These are phyloP conservation scores for Ilex aquifolium DNA, from an alignment of 257 asterid species.

Conservation along the genomic window DNA sequence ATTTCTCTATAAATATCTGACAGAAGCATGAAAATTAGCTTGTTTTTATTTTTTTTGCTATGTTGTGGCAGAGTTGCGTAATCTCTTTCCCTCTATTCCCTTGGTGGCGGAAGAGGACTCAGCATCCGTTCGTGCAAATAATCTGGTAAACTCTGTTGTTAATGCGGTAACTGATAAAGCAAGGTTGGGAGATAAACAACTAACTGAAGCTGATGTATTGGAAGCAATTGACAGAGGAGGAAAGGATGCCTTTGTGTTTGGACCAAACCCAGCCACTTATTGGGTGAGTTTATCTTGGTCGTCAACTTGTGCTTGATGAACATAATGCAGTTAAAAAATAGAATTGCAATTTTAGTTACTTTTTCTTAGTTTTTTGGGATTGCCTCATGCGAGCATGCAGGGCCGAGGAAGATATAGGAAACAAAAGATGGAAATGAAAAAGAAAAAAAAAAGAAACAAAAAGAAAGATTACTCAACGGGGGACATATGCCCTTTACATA, in stretches of 20 bases:
- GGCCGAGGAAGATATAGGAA: not conserved
- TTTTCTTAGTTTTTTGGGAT: conserved; percentile 4
- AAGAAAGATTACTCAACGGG: no score
- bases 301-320: not conserved
- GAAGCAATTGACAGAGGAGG: conserved; percentile 94
- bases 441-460: no score
- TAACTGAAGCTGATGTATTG: conserved; percentile 49
- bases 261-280: conserved; percentile 67
- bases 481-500: no score
- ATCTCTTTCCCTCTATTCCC: conserved; percentile 74
- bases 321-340: not conserved
- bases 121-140: conserved; percentile 61
- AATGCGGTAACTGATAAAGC: conserved; percentile 49
- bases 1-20: no score
- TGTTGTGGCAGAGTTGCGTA: conserved; percentile 56
- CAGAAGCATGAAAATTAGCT: not conserved
- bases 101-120: conserved; percentile 98
- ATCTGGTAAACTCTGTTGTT: conserved; percentile 64
- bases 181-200: conserved; percentile 28
- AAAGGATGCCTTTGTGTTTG: conserved; percentile 61
- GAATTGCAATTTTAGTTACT: no score
- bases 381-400: not conserved
- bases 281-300: conserved; percentile 54
- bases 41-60: not conserved
- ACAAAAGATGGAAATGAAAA: no score